Evolutionary conservation across 2,329 filamentous ascomycete species (phyloP).

Genomic region (Alternaria viburni): DNA sequence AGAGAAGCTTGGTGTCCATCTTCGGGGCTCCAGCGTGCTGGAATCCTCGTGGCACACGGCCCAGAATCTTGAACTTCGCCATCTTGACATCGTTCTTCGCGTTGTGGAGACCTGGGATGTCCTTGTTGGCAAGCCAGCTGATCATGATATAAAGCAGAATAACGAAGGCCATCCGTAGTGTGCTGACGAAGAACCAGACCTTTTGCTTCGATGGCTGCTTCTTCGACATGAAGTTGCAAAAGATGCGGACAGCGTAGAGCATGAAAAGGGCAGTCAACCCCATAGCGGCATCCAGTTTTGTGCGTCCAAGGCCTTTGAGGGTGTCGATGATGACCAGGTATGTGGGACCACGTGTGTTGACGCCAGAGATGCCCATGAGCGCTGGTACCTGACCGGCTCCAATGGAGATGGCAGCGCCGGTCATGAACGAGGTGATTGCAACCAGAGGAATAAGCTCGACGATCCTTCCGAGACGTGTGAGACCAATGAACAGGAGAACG

Average conservation of each 20-base stretch:
- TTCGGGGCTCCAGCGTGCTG: constrained; percentile 75
- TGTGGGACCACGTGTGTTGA: constrained; percentile 77
- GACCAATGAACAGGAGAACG: constrained; percentile 80
- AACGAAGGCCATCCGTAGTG: constrained; percentile 87
- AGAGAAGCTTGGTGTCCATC: constrained; percentile 71
- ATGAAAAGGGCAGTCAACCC: constrained; percentile 79
- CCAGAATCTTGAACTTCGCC: constrained; percentile 72
- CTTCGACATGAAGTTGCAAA: constrained; percentile 62
- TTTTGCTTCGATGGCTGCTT: constrained; percentile 76
- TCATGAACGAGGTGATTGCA: constrained; percentile 96
- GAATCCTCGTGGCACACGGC: constrained; percentile 58
- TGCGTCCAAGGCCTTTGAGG: constrained; percentile 71
- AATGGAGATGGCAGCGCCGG: constrained; percentile 91
- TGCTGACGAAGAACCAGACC: constrained; percentile 87
- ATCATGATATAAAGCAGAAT: constrained; percentile 92
- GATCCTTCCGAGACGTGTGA: constrained; percentile 83
- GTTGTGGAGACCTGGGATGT: constrained; percentile 49
- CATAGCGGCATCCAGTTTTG: constrained; percentile 81
- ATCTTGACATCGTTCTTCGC: constrained; percentile 54
- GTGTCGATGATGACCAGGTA: constrained; percentile 88
- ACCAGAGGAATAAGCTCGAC: constrained; percentile 93
- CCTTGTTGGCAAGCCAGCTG: constrained; percentile 81
- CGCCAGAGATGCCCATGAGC: constrained; percentile 78
- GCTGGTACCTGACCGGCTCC: constrained; percentile 80
- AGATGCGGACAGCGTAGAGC: constrained; percentile 64